Evolutionary conservation across 2,329 filamentous ascomycete species (phyloP), one percentile per base, ranked within the genome.

Genomic region (Escovopsis sp.): DNA sequence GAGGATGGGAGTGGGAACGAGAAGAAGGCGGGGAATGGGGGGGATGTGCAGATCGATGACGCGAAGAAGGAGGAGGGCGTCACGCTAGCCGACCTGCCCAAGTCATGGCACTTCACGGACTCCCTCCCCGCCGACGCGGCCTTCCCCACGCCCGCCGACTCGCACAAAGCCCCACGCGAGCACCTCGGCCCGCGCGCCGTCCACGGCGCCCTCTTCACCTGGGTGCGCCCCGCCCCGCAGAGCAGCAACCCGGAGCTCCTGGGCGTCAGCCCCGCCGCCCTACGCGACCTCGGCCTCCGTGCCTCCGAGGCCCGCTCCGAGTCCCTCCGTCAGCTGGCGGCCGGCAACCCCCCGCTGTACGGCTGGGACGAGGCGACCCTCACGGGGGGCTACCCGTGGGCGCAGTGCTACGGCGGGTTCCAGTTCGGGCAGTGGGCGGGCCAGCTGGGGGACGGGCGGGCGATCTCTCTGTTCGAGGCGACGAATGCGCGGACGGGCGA

Each of bases 331-430:
- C 67, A 80, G 40, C 66, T 85, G 1, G 80, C 92, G 6, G 75
- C 82, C 0, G 90, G 90, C 3, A 93, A 90, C 53, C 8, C n/a
- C n/a, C 77, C 75, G 50, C 69, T 94, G 12, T 72, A 81, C 37
- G 88, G 86, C 34, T 82, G 80, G 72, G 71, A 85, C 43, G 71
- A 79, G 39, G 68, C 75, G 39, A 67, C 65, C 44, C 53, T 61
- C 17, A 62, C 74, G 39, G 79, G 81, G 15, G 76, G 90, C 30
- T 98, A 98, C 54, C 88, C 90, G 0, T 98, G 90, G 90, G 87
- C 90, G 23, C 90, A 98, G 60, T 96, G 90, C 61, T 98, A 98
- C 55, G 90, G 90, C 38, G 88, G 88, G 38, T 75, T 70, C 50
- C 68, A 76, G 51, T 76, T 78, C 52, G 90, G 90, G 5, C 76